phyloP scores from a whole-genome alignment of 164 flowering plant species.

The Chimonanthus praecox region DNA sequence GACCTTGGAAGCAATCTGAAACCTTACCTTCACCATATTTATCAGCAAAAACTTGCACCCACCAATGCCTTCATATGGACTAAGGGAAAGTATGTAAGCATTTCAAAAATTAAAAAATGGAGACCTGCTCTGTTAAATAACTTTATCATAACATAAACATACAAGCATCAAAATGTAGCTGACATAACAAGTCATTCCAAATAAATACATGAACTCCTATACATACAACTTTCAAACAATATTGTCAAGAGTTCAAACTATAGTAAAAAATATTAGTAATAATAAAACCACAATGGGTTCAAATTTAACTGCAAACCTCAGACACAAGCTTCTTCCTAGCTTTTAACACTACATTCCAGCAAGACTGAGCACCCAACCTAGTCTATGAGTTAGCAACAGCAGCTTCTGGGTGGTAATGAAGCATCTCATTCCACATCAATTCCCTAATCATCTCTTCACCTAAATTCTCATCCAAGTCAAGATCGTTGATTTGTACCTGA shows the following conservation, averaged over 20 bases:
- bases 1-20: no score
- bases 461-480: conserved; percentile 75
- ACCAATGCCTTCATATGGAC: no score
- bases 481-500: conserved; percentile 66
- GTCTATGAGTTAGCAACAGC: conserved; percentile 30
- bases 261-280: neutral
- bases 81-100: no score
- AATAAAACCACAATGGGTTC: neutral
- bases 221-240: conserved; percentile 3
- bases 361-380: neutral
- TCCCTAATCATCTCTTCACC: conserved; percentile 79
- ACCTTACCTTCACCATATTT: no score
- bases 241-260: neutral
- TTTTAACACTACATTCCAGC: neutral
- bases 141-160: neutral
- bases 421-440: conserved; percentile 83
- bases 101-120: neutral
- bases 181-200: neutral
- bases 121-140: neutral
- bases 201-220: neutral
- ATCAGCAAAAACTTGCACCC: no score
- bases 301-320: neutral
- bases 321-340: conserved; percentile 1
- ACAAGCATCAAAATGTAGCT: conserved; percentile 2
- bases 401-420: conserved; percentile 84